Percentiles rank a stretch among this genome's conserved stretches.
phyloP scores from a whole-genome alignment of 768 basidiomycete genomes.

The Mycena haematopus region DNA sequence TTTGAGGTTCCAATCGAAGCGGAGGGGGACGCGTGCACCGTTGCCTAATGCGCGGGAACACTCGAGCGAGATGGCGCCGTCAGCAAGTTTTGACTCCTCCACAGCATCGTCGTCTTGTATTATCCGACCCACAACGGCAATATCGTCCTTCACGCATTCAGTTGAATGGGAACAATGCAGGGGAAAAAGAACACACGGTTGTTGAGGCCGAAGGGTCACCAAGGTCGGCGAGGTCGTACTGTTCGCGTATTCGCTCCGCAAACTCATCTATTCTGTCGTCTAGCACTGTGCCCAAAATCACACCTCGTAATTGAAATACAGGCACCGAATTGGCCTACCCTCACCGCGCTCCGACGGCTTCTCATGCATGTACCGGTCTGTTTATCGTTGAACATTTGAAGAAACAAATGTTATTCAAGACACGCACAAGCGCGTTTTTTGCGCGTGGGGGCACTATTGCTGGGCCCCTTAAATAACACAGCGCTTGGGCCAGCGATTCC shows the following conservation, averaged over 20 bases:
- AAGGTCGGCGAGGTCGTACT: slow-evolving; percentile 76
- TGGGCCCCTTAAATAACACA: slow-evolving; percentile 48
- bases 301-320: slow-evolving; percentile 1
- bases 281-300: slow-evolving; percentile 55
- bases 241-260: slow-evolving; percentile 70
- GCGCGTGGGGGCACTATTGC: slow-evolving; percentile 41
- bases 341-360: slow-evolving; percentile 84
- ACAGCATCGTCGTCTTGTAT: slow-evolving; percentile 69
- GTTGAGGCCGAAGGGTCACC: slow-evolving; percentile 69
- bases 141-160: slow-evolving; percentile 54
- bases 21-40: slow-evolving; percentile 72
- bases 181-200: slow-evolving; percentile 41
- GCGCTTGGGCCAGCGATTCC: slow-evolving; percentile 36
- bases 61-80: slow-evolving; percentile 79
- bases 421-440: slow-evolving; percentile 66
- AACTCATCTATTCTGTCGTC: slow-evolving; percentile 90
- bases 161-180: slow-evolving; percentile 9
- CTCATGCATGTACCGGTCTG: slow-evolving; percentile 95
- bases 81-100: slow-evolving; percentile 70
- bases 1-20: slow-evolving; percentile 69
- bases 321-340: slow-evolving; percentile 51
- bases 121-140: slow-evolving; percentile 77
- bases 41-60: slow-evolving; percentile 78
- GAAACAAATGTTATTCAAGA: not conserved
- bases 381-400: not conserved